phyloP scores from a whole-genome alignment of 106 monocot species.

The Platanthera guangdongensis region DNA sequence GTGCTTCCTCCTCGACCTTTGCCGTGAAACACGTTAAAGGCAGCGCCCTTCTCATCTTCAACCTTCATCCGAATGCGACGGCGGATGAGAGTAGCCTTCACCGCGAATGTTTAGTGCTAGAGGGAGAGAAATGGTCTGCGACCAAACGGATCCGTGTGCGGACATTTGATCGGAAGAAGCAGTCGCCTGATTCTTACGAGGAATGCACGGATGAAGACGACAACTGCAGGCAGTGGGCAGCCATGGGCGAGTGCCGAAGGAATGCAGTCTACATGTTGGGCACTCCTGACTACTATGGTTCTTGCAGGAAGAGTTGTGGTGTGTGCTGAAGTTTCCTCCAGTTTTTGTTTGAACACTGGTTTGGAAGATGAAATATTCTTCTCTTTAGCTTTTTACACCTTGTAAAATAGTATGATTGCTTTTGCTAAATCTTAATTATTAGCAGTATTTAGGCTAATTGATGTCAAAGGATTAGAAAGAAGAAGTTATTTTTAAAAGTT shows the following conservation, averaged over 20 bases:
- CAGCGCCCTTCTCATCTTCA: slow-evolving; percentile 52
- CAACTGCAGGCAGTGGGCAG: slow-evolving; percentile 55
- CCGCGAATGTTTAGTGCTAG: slow-evolving; percentile 34
- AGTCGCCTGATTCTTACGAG: not conserved
- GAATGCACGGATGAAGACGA: slow-evolving; percentile 69
- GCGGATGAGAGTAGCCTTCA: slow-evolving; percentile 41
- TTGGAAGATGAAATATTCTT: not conserved
- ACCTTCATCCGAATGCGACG: slow-evolving; percentile 44
- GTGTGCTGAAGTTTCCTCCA: slow-evolving; percentile 27
- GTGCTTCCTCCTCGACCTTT: slow-evolving; percentile 28
- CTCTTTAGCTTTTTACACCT: not conserved
- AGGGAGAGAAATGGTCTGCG: slow-evolving; percentile 61
- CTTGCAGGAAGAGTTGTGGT: slow-evolving; percentile 71
- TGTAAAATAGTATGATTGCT: not conserved
- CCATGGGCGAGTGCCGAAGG: slow-evolving; percentile 53
- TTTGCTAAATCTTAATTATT: not conserved
- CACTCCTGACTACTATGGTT: slow-evolving; percentile 63
- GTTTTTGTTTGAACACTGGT: not conserved
- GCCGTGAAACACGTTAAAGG: slow-evolving; percentile 54
- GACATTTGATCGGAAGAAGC: slow-evolving; percentile 1
- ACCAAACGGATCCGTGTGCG: slow-evolving; percentile 45
- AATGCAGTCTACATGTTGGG: slow-evolving; percentile 68
- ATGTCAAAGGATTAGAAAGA: too few relatives aligned
- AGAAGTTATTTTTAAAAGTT: too few relatives aligned
- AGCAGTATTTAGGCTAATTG: not conserved